A percentile compares a stretch with the other conserved stretches of the same genome.
Evolutionary conservation across 1,284 basidiomycete genomes (phyloP).

Genomic region (Cyathus olla): DNA sequence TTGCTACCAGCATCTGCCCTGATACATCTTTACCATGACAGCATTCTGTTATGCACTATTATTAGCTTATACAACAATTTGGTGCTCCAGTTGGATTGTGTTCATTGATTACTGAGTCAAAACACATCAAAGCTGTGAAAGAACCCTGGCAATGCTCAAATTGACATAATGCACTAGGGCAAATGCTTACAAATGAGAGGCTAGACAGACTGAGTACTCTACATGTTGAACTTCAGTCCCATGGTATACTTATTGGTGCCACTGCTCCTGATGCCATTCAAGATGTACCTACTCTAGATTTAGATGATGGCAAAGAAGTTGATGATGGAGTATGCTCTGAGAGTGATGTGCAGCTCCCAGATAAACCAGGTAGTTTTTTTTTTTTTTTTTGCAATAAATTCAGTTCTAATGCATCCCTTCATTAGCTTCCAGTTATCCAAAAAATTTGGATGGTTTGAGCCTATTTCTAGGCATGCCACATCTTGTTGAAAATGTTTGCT

Average conservation of each 20-base stretch:
- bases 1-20: constrained; percentile 5
- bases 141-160: constrained; percentile 34
- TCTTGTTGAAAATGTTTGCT: background rate
- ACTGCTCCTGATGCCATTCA: no score
- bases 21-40: constrained; percentile 25
- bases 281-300: no score
- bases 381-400: no score
- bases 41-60: constrained; percentile 37
- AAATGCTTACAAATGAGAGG: background rate
- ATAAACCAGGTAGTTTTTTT: no score
- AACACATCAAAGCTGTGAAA: constrained; percentile 48
- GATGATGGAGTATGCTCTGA: no score
- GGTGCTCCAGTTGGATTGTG: constrained; percentile 43
- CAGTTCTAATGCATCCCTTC: no score
- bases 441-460: background rate
- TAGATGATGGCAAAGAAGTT: no score
- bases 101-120: constrained; percentile 42
- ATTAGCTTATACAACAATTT: constrained; percentile 25
- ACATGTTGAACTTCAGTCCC: no score
- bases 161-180: background rate
- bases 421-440: background rate
- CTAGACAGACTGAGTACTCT: background rate
- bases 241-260: no score
- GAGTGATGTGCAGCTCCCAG: no score
- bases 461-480: background rate